phyloP scores from a whole-genome alignment of 352 stramenopile species.

The Globisporangium okanoganense region DNA sequence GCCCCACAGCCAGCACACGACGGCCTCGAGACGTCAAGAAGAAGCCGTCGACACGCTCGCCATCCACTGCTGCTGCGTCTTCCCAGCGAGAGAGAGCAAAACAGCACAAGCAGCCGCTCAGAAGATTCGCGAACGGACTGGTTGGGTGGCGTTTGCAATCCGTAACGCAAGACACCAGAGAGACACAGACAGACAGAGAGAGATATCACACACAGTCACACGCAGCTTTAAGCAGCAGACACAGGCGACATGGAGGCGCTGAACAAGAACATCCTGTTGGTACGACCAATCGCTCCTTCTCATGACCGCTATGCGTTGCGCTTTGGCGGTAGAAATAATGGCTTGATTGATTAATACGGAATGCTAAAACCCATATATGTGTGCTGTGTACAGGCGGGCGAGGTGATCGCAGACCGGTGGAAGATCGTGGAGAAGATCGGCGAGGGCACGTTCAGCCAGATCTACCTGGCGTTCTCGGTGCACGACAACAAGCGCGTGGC shows the following conservation, averaged over 20 bases:
- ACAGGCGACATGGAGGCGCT: constrained; percentile 40
- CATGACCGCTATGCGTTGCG: not conserved
- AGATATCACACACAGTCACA: not conserved
- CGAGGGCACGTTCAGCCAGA: constrained; percentile 88
- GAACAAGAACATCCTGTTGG: constrained; percentile 85
- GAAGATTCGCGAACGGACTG: not conserved
- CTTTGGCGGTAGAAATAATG: not conserved
- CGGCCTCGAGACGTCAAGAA: not conserved
- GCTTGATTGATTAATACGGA: too few species aligned
- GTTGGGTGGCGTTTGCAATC: not conserved
- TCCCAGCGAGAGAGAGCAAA: not conserved
- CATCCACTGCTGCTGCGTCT: not conserved
- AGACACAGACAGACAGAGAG: not conserved
- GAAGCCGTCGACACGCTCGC: not conserved
- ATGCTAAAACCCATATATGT: too few species aligned
- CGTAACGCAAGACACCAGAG: not conserved
- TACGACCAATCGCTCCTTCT: constrained; percentile 22
- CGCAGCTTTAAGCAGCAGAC: too few species aligned
- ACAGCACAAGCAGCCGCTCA: not conserved
- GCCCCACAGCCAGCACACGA: not conserved
- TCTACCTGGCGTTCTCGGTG: constrained; percentile 82
- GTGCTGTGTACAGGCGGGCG: constrained; percentile 47
- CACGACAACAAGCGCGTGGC: constrained; percentile 73
- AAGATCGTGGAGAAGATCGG: constrained; percentile 87
- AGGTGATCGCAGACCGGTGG: constrained; percentile 81